Evolutionary conservation across 2,329 filamentous ascomycete species (phyloP).

Genomic region (Taxawa tesnikishii): DNA sequence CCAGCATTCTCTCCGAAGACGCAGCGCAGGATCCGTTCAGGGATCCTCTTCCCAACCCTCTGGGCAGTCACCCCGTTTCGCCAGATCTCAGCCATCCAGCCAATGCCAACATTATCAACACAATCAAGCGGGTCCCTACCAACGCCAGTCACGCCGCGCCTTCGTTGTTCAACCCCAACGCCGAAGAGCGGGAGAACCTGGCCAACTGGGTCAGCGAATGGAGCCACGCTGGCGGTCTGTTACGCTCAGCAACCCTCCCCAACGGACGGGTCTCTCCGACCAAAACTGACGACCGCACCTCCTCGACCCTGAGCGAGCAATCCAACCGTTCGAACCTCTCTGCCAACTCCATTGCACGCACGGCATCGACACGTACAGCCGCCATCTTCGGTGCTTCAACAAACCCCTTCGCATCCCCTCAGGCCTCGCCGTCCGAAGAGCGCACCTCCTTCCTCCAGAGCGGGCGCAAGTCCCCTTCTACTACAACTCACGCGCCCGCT

Average conservation of each 20-base stretch:
- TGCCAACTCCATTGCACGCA: constrained; percentile 29
- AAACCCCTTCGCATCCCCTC: constrained; percentile 7
- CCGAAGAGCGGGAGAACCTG: constrained; percentile 9
- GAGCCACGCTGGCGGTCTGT: neutral
- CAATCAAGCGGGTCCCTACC: constrained; percentile 15
- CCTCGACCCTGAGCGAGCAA: constrained; percentile 42
- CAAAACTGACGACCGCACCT: constrained; percentile 43
- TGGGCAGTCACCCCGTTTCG: constrained; percentile 21
- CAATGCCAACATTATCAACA: constrained; percentile 9
- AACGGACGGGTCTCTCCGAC: constrained; percentile 32
- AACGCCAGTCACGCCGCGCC: no score
- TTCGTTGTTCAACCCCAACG: no score
- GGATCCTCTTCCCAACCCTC: constrained; percentile 23
- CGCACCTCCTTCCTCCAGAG: neutral
- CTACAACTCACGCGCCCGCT: no score
- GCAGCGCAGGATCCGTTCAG: constrained; percentile 27
- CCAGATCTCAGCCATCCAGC: constrained; percentile 10
- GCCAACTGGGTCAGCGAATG: constrained; percentile 17
- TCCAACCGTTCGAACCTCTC: constrained; percentile 33
- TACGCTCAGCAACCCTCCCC: neutral
- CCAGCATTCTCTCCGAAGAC: no score
- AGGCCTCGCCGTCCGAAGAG: neutral
- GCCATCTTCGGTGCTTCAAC: constrained; percentile 8
- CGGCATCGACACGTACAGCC: constrained; percentile 30
- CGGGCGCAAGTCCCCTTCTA: neutral